Conservation (phyloP, 805 yeast species). For the Saturnispora galanensis region DNA sequence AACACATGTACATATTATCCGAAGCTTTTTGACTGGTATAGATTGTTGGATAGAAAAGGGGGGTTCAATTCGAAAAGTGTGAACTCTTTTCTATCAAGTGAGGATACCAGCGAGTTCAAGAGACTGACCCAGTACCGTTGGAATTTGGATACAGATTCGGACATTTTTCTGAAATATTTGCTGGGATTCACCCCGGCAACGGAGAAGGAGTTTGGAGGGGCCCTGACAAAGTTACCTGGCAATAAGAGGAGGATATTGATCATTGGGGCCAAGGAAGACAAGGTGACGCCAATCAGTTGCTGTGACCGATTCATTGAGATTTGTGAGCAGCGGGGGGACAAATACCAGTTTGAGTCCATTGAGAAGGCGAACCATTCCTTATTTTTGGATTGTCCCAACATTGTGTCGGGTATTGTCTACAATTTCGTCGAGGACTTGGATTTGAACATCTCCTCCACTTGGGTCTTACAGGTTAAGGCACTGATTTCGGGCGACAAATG, state of each 20-base stretch:
- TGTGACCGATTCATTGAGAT: constrained; percentile 14
- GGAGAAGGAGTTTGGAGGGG: constrained; percentile 33
- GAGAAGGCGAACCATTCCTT: constrained; percentile 56
- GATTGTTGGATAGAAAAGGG: constrained; percentile 51
- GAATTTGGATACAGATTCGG: constrained; percentile 56
- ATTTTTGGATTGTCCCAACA: constrained; percentile 53
- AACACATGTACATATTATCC: constrained; percentile 32
- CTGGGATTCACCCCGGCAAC: constrained; percentile 38
- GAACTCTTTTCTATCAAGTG: constrained; percentile 36
- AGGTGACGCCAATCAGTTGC: constrained; percentile 37
- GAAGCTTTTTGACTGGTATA: constrained; percentile 40
- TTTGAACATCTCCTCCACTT: constrained; percentile 51
- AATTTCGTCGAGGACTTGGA: constrained; percentile 42
- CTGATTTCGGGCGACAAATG: constrained; percentile 61
- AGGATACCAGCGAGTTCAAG: constrained; percentile 25
- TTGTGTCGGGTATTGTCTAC: constrained; percentile 49
- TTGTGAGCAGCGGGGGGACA: constrained; percentile 15
- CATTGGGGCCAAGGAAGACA: constrained; percentile 54
- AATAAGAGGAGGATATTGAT: constrained; percentile 33
- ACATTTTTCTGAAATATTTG: constrained; percentile 43
- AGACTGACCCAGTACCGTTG: constrained; percentile 54
- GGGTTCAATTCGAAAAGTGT: constrained; percentile 57
- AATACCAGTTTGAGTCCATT: constrained; percentile 29
- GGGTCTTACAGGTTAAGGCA: constrained; percentile 61
- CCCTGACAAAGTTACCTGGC: constrained; percentile 28